A percentile compares a stretch with the other conserved stretches of the same genome.
phyloP scores from a whole-genome alignment of 2,329 filamentous ascomycete genomes.

The Penicillium nordicum region DNA sequence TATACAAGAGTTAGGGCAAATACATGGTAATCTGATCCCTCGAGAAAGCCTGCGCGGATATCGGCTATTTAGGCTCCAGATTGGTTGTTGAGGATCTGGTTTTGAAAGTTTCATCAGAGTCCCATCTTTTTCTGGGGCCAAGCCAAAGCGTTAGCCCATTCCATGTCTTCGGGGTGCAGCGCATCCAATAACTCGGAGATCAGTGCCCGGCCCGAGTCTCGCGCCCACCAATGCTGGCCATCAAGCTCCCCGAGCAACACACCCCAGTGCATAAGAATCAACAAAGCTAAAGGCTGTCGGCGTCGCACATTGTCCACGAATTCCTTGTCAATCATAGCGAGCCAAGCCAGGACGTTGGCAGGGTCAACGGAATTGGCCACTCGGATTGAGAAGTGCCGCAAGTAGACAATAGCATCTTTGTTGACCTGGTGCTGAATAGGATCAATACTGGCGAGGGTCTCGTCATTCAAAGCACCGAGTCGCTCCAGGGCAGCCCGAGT shows the following conservation, averaged over 20 bases:
- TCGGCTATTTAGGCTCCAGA: background rate
- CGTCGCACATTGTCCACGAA: conserved; percentile 31
- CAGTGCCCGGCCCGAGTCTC: conserved; percentile 30
- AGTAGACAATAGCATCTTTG: conserved; percentile 27
- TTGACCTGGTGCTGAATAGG: conserved; percentile 30
- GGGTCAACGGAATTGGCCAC: conserved; percentile 25
- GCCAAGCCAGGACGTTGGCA: conserved; percentile 35
- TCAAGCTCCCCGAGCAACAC: conserved; percentile 33
- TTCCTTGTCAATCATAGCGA: conserved; percentile 31
- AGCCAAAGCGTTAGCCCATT: conserved; percentile 27
- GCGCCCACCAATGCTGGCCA: conserved; percentile 36
- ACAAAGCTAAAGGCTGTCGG: conserved; percentile 30
- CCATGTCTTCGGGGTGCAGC: conserved; percentile 19
- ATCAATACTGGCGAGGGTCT: conserved; percentile 24
- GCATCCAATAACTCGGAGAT: conserved; percentile 27
- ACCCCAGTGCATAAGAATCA: conserved; percentile 39
- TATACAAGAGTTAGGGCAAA: no score
- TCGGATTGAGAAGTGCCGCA: conserved; percentile 30
- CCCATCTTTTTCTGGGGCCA: conserved; percentile 33
- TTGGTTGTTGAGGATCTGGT: background rate
- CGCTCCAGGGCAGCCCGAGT: conserved; percentile 28
- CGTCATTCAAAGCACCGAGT: conserved; percentile 29
- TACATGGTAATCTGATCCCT: background rate
- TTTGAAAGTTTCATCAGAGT: conserved; percentile 15
- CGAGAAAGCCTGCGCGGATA: background rate